These are phyloP conservation scores for Globisporangium viniferum DNA, from an alignment of 352 stramenopile genomes.

Conservation along the genomic window DNA sequence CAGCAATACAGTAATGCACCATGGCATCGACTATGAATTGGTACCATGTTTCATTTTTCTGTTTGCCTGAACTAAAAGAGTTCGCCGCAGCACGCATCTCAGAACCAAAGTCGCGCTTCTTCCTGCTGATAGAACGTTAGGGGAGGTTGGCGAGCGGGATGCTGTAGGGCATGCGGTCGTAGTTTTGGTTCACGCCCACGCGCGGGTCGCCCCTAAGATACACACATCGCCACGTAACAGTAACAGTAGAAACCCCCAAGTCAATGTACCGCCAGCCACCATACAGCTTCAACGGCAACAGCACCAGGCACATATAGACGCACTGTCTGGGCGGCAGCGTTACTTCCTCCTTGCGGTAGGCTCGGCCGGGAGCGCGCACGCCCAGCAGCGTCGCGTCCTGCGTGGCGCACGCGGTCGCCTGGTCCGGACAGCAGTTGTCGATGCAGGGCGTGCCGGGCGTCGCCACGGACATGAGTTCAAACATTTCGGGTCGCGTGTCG, in stretches of 20 bases:
- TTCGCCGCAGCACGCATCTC: too few relatives aligned
- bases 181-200: slow-evolving; percentile 70
- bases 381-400: slow-evolving; percentile 46
- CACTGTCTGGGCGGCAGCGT: slow-evolving; percentile 55
- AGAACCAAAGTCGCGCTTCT: too few relatives aligned
- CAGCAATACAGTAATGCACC: too few relatives aligned
- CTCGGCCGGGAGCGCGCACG: slow-evolving; percentile 35
- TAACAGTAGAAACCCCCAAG: too few relatives aligned
- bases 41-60: too few relatives aligned
- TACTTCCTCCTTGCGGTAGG: slow-evolving; percentile 58
- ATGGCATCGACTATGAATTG: too few relatives aligned
- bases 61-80: too few relatives aligned
- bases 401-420: slow-evolving; percentile 27
- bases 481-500: slow-evolving; percentile 60
- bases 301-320: slow-evolving; percentile 14
- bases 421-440: slow-evolving; percentile 53
- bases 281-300: background rate
- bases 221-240: background rate
- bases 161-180: slow-evolving; percentile 77
- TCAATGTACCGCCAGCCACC: background rate
- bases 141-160: slow-evolving; percentile 63
- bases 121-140: slow-evolving; percentile 9
- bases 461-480: slow-evolving; percentile 47
- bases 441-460: slow-evolving; percentile 57
- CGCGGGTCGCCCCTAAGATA: slow-evolving; percentile 55